These are phyloP conservation scores for Pholiota molesta DNA, from an alignment of 768 basidiomycete species.

Conservation along the genomic window DNA sequence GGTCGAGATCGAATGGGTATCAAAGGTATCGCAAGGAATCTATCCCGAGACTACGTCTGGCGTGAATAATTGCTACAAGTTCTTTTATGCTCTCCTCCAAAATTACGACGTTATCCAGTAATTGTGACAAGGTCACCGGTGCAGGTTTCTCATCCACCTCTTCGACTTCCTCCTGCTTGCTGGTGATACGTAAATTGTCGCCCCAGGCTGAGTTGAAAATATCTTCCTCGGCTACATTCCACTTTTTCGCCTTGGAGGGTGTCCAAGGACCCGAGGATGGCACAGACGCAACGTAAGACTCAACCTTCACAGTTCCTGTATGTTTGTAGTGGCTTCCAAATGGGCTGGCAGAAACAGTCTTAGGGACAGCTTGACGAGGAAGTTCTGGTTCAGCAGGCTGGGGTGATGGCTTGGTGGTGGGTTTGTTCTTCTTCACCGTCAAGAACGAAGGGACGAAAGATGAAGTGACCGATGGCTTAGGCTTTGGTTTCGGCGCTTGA, in stretches of 20 bases:
- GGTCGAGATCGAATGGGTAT: slow-evolving; percentile 14
- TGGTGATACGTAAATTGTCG: slow-evolving; percentile 23
- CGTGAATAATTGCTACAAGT: slow-evolving; percentile 82
- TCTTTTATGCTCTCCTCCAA: slow-evolving; percentile 97
- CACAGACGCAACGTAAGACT: slow-evolving; percentile 66
- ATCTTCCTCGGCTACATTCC: slow-evolving; percentile 69
- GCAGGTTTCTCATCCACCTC: slow-evolving; percentile 31
- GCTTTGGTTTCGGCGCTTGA: slow-evolving; percentile 48
- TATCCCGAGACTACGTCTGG: slow-evolving; percentile 80
- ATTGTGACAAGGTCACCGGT: slow-evolving; percentile 73
- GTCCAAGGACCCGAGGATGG: slow-evolving; percentile 69
- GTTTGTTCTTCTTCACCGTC: slow-evolving; percentile 72
- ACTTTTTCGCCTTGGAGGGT: slow-evolving; percentile 51
- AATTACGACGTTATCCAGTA: slow-evolving; percentile 94
- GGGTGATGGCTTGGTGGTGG: slow-evolving; percentile 32
- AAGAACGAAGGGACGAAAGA: slow-evolving; percentile 73
- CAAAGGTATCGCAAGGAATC: slow-evolving; percentile 80
- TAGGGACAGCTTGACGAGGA: slow-evolving; percentile 39
- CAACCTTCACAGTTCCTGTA: slow-evolving; percentile 71
- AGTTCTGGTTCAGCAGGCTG: slow-evolving; percentile 44
- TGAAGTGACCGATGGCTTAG: slow-evolving; percentile 54
- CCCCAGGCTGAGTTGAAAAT: slow-evolving; percentile 64
- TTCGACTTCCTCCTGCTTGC: slow-evolving; percentile 35
- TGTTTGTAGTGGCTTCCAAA: slow-evolving; percentile 85
- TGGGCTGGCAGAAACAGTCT: slow-evolving; percentile 65